Percentiles rank a stretch among this genome's conserved stretches.
phyloP scores from a whole-genome alignment of 23 red algal genomes.

The Pyropia haitanensis region DNA sequence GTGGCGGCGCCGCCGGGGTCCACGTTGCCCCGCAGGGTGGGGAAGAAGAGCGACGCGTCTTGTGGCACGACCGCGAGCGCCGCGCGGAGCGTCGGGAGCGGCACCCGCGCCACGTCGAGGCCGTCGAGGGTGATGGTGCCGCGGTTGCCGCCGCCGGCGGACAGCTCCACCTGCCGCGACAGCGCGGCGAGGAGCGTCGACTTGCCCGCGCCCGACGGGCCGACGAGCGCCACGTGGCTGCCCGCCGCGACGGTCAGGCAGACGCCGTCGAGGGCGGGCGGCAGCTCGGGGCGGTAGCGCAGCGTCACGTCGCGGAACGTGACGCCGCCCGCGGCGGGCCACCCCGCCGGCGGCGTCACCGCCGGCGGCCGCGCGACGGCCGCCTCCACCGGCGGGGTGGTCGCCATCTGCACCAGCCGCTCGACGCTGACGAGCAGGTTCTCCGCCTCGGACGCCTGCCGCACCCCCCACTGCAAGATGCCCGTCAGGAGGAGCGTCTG shows the following conservation, averaged over 20 bases:
- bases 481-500: conserved; percentile 30
- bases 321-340: conserved; percentile 49
- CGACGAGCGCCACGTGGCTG: conserved; percentile 59
- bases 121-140: conserved; percentile 20
- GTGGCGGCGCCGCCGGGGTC: conserved; percentile 27
- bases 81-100: conserved; percentile 9
- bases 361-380: background rate
- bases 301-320: conserved; percentile 60
- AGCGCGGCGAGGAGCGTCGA: conserved; percentile 47
- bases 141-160: too few species aligned
- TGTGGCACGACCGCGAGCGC: conserved; percentile 29
- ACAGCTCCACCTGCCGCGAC: conserved; percentile 55
- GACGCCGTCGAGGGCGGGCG: conserved; percentile 53
- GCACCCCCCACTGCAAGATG: conserved; percentile 44
- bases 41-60: conserved; percentile 21
- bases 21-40: conserved; percentile 38
- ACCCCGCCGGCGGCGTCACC: background rate
- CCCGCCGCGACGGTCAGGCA: conserved; percentile 38
- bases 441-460: conserved; percentile 53
- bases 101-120: conserved; percentile 21
- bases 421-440: conserved; percentile 43
- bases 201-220: conserved; percentile 92
- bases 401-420: conserved; percentile 15
- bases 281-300: conserved; percentile 75
- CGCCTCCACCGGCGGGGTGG: background rate